Percentiles rank a stretch among this genome's conserved stretches.
phyloP scores from a whole-genome alignment of 108 stramenopile genomes.

The Epithemia pelagica region DNA sequence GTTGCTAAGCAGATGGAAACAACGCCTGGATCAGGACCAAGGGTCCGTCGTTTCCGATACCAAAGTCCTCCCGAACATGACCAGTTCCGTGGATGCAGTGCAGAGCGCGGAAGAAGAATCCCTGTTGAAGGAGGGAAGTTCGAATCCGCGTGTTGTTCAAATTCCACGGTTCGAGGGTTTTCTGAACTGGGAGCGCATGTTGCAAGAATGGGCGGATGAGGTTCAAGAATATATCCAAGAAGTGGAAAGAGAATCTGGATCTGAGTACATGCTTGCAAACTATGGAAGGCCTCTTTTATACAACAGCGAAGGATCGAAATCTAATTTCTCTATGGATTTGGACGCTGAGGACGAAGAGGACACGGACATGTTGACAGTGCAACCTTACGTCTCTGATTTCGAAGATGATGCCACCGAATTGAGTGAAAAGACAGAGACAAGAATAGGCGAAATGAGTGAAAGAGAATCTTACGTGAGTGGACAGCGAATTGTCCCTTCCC shows the following conservation, averaged over 20 bases:
- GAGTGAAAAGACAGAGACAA: not conserved
- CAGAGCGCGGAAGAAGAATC: conserved; percentile 4
- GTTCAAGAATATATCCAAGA: conserved; percentile 51
- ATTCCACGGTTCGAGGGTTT: conserved; percentile 65
- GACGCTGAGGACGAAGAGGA: conserved; percentile 1
- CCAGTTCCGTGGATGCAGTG: not conserved
- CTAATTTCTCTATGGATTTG: conserved; percentile 11
- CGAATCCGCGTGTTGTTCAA: not conserved
- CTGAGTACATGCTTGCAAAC: conserved; percentile 33
- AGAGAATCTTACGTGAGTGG: not conserved
- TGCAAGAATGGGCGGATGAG: conserved; percentile 76
- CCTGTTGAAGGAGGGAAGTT: not conserved
- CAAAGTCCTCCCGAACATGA: too few species aligned
- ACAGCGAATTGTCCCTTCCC: conserved; percentile 21
- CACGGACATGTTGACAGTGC: not conserved
- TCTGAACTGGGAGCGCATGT: conserved; percentile 60
- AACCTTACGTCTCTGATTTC: not conserved
- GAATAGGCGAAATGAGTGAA: not conserved
- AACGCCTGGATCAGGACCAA: conserved; percentile 33
- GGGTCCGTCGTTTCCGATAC: not conserved
- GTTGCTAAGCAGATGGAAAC: conserved; percentile 39
- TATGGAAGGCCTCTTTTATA: conserved; percentile 26
- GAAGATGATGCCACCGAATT: not conserved
- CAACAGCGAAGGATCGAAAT: conserved; percentile 16
- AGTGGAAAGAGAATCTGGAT: conserved; percentile 28